Evolutionary conservation across 2,329 filamentous ascomycete species (phyloP).

Genomic region (Diaporthe sp.): DNA sequence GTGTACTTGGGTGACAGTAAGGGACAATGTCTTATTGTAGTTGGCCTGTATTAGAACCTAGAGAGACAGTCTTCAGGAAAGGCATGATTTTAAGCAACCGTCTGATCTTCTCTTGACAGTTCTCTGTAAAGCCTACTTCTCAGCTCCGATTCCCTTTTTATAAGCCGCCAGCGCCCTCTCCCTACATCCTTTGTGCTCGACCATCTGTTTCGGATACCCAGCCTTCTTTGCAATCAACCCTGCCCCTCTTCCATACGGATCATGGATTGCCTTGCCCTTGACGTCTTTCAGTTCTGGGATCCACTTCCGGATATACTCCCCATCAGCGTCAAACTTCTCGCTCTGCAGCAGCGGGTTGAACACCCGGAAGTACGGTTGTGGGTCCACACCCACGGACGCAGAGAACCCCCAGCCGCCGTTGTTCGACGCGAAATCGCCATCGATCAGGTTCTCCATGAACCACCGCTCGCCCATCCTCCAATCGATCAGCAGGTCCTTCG

Average conservation of each 20-base stretch:
- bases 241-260: conserved; percentile 80
- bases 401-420: conserved; percentile 73
- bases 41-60: not conserved
- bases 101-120: not conserved
- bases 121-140: conserved; percentile 32
- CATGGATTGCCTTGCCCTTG: conserved; percentile 80
- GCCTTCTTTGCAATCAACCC: conserved; percentile 70
- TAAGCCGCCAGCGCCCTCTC: conserved; percentile 61
- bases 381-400: conserved; percentile 55
- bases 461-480: conserved; percentile 86
- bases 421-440: conserved; percentile 85
- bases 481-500: conserved; percentile 85
- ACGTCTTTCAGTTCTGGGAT: conserved; percentile 79
- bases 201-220: conserved; percentile 82
- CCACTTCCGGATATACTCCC: conserved; percentile 87
- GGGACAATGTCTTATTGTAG: not conserved
- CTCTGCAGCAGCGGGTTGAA: conserved; percentile 90
- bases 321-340: conserved; percentile 85
- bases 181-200: conserved; percentile 79
- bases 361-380: conserved; percentile 87
- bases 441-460: conserved; percentile 86
- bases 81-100: fast-evolving
- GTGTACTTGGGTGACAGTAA: not conserved
- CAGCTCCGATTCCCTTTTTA: conserved; percentile 47
- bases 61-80: too few species aligned